Base-by-base conservation (phyloP, 805 yeast species). In the Pichia phayaonensis region DNA sequence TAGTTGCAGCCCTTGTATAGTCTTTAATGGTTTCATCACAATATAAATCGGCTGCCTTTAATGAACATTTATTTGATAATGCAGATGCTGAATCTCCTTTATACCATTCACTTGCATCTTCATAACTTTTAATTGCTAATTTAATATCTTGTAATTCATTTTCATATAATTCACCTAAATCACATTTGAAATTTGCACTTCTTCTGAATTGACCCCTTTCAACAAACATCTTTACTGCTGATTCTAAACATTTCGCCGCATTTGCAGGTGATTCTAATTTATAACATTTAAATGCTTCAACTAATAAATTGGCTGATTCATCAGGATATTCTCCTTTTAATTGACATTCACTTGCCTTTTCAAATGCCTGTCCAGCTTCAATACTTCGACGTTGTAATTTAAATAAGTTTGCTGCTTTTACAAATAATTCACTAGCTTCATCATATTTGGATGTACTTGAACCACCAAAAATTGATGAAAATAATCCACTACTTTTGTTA, bases 21-120 rank as follows among this genome's bases (percentile, higher is more conserved):
- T 86, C 77, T n/a, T 83, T 90, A 21, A 67, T 58, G 27, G 68
- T 56, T 49, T 76, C 75, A 52, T 84, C 69, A 18, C 96, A 95
- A 48, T 83, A 76, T 58, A 94, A 73, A 63, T 94, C 97, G 2
- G 98, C 98, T 56, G 90, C 85, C 66, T 89, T 89, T 56, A 92
- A 71, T 57, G 78, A 86, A 23, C 95, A 90, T 71, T 94, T 94
- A 69, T 83, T 90, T 24, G 96, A 80, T 50, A 92, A 67, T 10
- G 97, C 95, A 55, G 84, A 85, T 0, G 98, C 97, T 52, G 89
- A 90, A 68, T 94, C 99, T 54, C 92, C 88, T 49, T 81, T 78
- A 64, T 85, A 90, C 90, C 97, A 94, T 62, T 94, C 98, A 40
- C 96, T 97, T 12, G 99, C 97, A 60, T 84, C 86, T 63, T 90